Conservation (phyloP, 352 stramenopile species). For the Phytophthora litchii region DNA sequence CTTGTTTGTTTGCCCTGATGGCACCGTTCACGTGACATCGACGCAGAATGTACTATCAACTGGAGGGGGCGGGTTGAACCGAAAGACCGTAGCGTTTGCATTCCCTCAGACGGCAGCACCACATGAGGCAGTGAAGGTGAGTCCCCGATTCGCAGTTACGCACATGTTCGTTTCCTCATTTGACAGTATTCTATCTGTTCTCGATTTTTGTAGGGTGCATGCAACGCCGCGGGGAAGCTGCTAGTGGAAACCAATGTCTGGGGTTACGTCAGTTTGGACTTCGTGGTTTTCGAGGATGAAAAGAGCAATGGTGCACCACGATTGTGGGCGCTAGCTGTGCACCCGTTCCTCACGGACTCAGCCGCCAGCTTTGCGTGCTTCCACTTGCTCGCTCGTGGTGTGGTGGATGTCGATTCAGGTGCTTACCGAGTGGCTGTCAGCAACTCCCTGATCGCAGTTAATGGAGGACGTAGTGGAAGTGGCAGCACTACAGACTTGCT, state of each 20-base stretch:
- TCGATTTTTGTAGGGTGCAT: slow-evolving; percentile 25
- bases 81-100: slow-evolving; percentile 58
- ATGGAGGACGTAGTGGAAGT: slow-evolving; percentile 7
- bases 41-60: slow-evolving; percentile 66
- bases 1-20: slow-evolving; percentile 79
- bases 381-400: slow-evolving; percentile 61
- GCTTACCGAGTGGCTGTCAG: slow-evolving; percentile 15
- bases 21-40: slow-evolving; percentile 68
- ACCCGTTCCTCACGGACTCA: slow-evolving; percentile 82
- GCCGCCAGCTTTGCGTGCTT: slow-evolving; percentile 76
- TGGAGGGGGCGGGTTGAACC: slow-evolving; percentile 27
- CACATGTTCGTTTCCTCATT: not conserved
- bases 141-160: not conserved
- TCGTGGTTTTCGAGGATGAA: slow-evolving; percentile 73
- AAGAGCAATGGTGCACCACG: slow-evolving; percentile 43
- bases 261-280: slow-evolving; percentile 87
- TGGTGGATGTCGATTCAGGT: slow-evolving; percentile 33
- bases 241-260: slow-evolving; percentile 51
- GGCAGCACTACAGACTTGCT: slow-evolving; percentile 15
- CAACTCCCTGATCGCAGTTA: slow-evolving; percentile 1
- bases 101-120: slow-evolving; percentile 86
- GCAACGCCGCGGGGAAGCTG: slow-evolving; percentile 20
- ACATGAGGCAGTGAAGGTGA: slow-evolving; percentile 67
- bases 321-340: slow-evolving; percentile 77
- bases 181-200: not conserved